Percentiles rank a stretch among this genome's conserved stretches.
Conservation (phyloP, 1,284 basidiomycete genomes). For the Puccinia coronata region DNA sequence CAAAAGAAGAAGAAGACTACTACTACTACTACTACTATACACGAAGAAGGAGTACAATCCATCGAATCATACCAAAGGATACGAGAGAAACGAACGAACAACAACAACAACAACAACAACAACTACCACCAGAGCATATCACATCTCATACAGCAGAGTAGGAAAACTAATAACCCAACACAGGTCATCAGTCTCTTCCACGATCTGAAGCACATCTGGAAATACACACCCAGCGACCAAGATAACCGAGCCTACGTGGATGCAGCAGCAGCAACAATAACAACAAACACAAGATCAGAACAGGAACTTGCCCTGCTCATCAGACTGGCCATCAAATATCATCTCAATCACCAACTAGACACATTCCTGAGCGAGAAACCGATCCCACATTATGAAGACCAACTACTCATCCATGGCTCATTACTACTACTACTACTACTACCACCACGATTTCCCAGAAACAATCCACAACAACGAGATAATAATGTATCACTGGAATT, state of each 20-base stretch:
- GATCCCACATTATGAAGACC: background rate
- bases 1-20: constrained; percentile 1
- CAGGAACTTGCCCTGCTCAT: constrained; percentile 10
- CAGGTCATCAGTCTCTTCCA: background rate
- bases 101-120: background rate
- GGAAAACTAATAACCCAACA: background rate
- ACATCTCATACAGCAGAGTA: background rate
- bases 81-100: background rate
- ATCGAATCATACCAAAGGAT: background rate
- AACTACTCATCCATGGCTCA: constrained; percentile 20
- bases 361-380: background rate
- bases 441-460: no score
- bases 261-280: background rate
- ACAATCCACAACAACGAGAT: no score
- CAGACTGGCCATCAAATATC: constrained; percentile 15
- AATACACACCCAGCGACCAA: background rate
- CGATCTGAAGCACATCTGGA: constrained; percentile 22
- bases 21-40: no score
- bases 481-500: background rate
- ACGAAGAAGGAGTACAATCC: no score
- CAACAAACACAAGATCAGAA: background rate
- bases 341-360: background rate
- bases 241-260: constrained; percentile 25
- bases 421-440: constrained; percentile 8
- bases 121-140: background rate